phyloP scores from a whole-genome alignment of 1,284 basidiomycete species.

The Pholiota adiposa region DNA sequence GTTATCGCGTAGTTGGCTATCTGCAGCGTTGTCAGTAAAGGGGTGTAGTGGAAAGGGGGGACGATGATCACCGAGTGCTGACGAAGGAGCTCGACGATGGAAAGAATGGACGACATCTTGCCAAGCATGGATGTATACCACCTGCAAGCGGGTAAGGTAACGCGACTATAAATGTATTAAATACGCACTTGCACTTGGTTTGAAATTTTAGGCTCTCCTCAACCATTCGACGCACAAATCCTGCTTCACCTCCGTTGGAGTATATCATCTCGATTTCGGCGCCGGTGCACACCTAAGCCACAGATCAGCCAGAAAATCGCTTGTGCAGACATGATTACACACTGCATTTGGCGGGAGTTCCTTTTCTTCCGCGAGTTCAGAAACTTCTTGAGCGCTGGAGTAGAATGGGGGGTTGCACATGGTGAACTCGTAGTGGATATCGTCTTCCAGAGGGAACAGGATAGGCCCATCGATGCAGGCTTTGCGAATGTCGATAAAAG shows the following conservation, averaged over 20 bases:
- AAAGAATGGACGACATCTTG: slow-evolving; percentile 74
- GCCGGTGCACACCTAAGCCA: slow-evolving; percentile 76
- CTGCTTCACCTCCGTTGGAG: slow-evolving; percentile 81
- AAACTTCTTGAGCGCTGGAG: slow-evolving; percentile 69
- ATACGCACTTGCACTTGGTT: slow-evolving; percentile 54
- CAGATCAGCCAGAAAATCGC: neutral
- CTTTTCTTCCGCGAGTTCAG: slow-evolving; percentile 63
- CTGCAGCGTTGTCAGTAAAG: slow-evolving; percentile 37
- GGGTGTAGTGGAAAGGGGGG: neutral
- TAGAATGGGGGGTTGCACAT: slow-evolving; percentile 99
- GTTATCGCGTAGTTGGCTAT: slow-evolving; percentile 86
- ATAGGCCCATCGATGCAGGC: slow-evolving; percentile 47
- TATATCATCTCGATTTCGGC: slow-evolving; percentile 82
- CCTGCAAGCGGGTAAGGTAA: slow-evolving; percentile 38
- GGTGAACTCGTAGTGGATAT: slow-evolving; percentile 61
- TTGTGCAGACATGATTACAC: slow-evolving; percentile 28
- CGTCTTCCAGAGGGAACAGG: slow-evolving; percentile 48
- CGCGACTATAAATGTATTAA: neutral
- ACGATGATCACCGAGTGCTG: slow-evolving; percentile 47
- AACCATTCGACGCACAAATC: slow-evolving; percentile 82
- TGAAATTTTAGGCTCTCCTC: slow-evolving; percentile 63
- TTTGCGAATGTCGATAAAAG: slow-evolving; percentile 53
- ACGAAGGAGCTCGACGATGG: slow-evolving; percentile 64
- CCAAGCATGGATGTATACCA: slow-evolving; percentile 96
- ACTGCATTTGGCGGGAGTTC: slow-evolving; percentile 68